Conservation (phyloP, 2,329 filamentous ascomycete species). For the Fusarium robinianum region DNA sequence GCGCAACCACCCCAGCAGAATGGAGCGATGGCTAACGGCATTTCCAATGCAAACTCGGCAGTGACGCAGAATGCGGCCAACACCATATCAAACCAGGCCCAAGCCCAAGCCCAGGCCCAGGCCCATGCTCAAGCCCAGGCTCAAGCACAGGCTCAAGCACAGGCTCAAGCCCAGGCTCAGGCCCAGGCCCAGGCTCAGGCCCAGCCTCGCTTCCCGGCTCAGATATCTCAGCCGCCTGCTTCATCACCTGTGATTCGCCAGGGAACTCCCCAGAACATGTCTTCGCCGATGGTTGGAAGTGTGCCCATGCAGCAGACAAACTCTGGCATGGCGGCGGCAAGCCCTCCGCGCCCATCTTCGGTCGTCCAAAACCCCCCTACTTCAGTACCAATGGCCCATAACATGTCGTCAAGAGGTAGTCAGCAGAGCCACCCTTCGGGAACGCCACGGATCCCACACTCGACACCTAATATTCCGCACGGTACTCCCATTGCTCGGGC, state of each 20-base stretch:
- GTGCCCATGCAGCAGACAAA: constrained; percentile 67
- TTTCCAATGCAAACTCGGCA: constrained; percentile 48
- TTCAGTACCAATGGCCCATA: constrained; percentile 63
- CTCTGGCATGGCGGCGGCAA: constrained; percentile 71
- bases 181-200: no score
- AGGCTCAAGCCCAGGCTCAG: no score
- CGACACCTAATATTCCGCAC: constrained; percentile 64
- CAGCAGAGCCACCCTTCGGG: constrained; percentile 68
- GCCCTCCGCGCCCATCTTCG: constrained; percentile 68
- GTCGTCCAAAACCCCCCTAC: constrained; percentile 65
- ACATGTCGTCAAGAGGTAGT: constrained; percentile 67
- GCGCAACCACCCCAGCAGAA: constrained; percentile 44
- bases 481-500: constrained; percentile 61
- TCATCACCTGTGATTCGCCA: constrained; percentile 71
- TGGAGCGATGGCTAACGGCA: constrained; percentile 42
- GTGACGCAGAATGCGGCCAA: constrained; percentile 45
- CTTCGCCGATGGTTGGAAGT: constrained; percentile 66
- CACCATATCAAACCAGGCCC: constrained; percentile 46
- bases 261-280: constrained; percentile 66
- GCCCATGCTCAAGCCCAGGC: no score
- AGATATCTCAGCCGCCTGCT: constrained; percentile 65
- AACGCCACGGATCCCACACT: constrained; percentile 65
- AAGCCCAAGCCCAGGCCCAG: constrained; percentile 57
- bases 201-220: constrained; percentile 55
- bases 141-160: no score